Percentiles rank a stretch among this genome's conserved stretches.
Conservation (phyloP, 805 yeast genomes). For the Ogataea minuta region DNA sequence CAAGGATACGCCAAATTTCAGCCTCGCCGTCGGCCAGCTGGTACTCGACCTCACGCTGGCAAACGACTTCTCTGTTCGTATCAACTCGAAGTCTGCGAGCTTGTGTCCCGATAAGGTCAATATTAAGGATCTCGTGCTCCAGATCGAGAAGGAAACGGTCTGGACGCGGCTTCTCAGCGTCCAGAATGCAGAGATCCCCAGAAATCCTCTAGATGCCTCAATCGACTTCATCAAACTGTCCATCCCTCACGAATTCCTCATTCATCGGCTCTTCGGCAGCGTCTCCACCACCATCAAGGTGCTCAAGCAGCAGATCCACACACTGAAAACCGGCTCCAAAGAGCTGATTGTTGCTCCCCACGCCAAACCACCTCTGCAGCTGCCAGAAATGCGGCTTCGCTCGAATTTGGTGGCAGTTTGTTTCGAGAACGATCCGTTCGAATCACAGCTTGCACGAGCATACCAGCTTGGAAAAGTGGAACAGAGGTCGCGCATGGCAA, state of each 20-base stretch:
- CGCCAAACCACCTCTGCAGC: conserved; percentile 29
- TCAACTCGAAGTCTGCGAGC: too few species aligned
- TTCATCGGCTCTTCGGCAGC: conserved; percentile 79
- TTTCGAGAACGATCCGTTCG: conserved; percentile 66
- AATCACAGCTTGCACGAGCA: conserved; percentile 55
- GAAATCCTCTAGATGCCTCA: conserved; percentile 19
- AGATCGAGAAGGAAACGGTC: background rate
- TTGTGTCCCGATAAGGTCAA: too few species aligned
- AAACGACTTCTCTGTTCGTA: too few species aligned
- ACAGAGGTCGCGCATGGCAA: conserved; percentile 48
- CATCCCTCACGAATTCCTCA: conserved; percentile 72
- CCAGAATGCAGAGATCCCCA: conserved; percentile 10
- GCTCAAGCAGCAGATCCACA: conserved; percentile 54
- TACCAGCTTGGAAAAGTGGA: conserved; percentile 58
- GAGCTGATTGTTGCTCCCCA: conserved; percentile 41
- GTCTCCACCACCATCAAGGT: conserved; percentile 66
- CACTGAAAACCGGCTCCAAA: conserved; percentile 42
- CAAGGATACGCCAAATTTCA: too few species aligned
- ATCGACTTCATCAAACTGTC: conserved; percentile 45
- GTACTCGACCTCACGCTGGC: too few species aligned
- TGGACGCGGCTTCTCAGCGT: conserved; percentile 46
- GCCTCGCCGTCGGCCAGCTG: too few species aligned
- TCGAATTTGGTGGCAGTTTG: conserved; percentile 43
- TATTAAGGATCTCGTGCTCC: background rate
- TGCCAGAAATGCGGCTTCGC: conserved; percentile 44